These are phyloP conservation scores for Hydnomerulius pinastri DNA, from an alignment of 768 basidiomycete species.

Conservation along the genomic window DNA sequence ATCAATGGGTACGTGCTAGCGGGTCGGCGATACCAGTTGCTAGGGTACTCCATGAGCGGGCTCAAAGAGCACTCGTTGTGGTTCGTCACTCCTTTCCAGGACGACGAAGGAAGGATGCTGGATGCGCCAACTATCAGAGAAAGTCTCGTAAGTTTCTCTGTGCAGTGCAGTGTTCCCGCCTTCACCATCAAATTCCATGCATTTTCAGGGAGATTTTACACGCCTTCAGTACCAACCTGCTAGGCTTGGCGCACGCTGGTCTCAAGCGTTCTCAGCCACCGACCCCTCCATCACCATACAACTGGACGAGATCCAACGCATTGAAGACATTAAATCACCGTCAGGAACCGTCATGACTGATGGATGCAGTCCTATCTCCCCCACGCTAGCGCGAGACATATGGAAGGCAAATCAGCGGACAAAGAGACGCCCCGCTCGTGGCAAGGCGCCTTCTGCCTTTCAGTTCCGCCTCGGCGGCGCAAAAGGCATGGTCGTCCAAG, in stretches of 20 bases:
- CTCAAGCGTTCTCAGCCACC: slow-evolving; percentile 55
- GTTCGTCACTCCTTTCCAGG: slow-evolving; percentile 47
- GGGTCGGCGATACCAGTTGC: slow-evolving; percentile 45
- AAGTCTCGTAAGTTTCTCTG: slow-evolving; percentile 31
- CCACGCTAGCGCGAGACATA: slow-evolving; percentile 35
- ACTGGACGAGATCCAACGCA: slow-evolving; percentile 33
- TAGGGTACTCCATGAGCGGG: slow-evolving; percentile 57
- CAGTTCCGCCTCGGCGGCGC: slow-evolving; percentile 49
- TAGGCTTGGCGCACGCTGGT: slow-evolving; percentile 52
- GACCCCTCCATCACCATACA: slow-evolving; percentile 45
- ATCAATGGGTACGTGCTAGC: slow-evolving; percentile 39
- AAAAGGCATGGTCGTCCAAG: slow-evolving; percentile 50
- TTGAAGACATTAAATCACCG: slow-evolving; percentile 33
- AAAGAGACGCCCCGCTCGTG: slow-evolving; percentile 22
- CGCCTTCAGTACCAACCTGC: slow-evolving; percentile 42
- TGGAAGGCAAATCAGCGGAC: slow-evolving; percentile 36
- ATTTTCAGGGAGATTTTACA: slow-evolving; percentile 41
- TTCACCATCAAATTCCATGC: not conserved
- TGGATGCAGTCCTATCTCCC: slow-evolving; percentile 50
- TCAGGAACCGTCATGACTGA: slow-evolving; percentile 47
- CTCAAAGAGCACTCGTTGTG: slow-evolving; percentile 50
- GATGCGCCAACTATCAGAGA: slow-evolving; percentile 32
- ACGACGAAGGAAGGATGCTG: slow-evolving; percentile 22
- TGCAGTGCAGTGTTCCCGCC: not conserved
- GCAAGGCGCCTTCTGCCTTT: slow-evolving; percentile 38